Base-by-base conservation (phyloP, 495 filamentous ascomycete species). In the Hypoxylon crocopeplum region DNA sequence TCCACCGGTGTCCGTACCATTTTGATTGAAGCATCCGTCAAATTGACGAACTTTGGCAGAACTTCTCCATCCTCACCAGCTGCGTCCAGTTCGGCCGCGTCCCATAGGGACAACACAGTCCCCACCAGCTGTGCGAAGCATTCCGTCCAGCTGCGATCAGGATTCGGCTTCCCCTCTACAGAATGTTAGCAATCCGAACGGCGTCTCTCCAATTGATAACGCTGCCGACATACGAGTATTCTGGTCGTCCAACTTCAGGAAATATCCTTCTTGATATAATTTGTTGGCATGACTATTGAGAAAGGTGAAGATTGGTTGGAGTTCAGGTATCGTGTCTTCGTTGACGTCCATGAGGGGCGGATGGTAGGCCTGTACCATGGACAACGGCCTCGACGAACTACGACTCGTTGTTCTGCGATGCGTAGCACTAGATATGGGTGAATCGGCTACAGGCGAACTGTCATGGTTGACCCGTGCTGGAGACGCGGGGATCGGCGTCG, bases 71-170 rank as follows among this genome's bases (percentile, higher is more conserved):
- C 85, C 36, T 88, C 84, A 13, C 86, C 91, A 11, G 91, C 92
- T 34, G 86, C 87, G 80, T 98, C 94, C 68, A 99, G 80, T 72
- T 93, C 92, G 57, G 89, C 85, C 15, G 93, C 93, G 75, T 98
- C 94, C 94, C 94, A 99, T 16, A 98, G 78, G 5, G 93, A 97
- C 40, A 99, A 78, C 16, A 97, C 89, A 0, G 93, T 97, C 51
- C 94, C 94, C 12, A 97, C 91, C 13, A 99, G 83, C 69, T 98
- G 94, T 4, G 93, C 94, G 75, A 97, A 99, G 72, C 91, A 97
- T 83, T 99, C 94, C 17, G 86, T 86, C 94, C 94, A 99, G 51
- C 86, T 88, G 58, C 95, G 86, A 73, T 97, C 94, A 8, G 79
- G 71, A 66, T 89, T 92, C 4, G 90, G 88, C 42, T 90, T 88